Base-by-base conservation (phyloP, 139 green algal species). In the Chlorella sp. region DNA sequence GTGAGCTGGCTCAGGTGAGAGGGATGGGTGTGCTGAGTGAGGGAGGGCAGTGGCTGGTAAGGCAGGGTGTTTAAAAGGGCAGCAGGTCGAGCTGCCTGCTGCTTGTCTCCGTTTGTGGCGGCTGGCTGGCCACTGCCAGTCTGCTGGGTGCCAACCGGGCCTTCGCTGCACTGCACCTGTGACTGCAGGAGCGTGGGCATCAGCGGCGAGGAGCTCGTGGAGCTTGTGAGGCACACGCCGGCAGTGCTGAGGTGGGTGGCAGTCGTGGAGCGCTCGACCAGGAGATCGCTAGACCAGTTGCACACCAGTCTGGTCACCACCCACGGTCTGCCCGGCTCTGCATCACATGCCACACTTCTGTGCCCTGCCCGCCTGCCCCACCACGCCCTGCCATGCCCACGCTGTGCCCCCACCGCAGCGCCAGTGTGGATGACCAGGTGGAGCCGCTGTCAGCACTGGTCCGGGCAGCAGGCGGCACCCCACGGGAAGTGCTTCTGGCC, bases 141-240 rank as follows among this genome's bases (percentile, higher is more conserved):
- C n/a, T n/a, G n/a, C n/a, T n/a, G n/a, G n/a, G n/a, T n/a, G n/a
- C n/a, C n/a, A n/a, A n/a, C n/a, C n/a, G n/a, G n/a, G n/a, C n/a
- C n/a, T n/a, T n/a, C 51, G 12, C 51, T 60, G 51, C 51, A 55
- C 51, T 60, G 2, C 68, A 74, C 34, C 15, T 26, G 1, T 51
- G 34, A 15, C 17, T 15, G 39, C 39, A 78, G 70, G 70, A 78
- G 70, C 70, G 56, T 78, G 4, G 70, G 70, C 70, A 60, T 78
- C 70, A 60, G 41, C 70, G 70, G 70, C 12, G 39, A 25, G 39
- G 39, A 36, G 26, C 70, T 78, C 26, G 70, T 56, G 9, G 70
- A 78, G 70, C 70, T 78, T 20, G 70, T 78, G 70, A 21, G 70
- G 70, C 70, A 78, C 70, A 78, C 70, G 11, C 70, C 70, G 1